phyloP scores from a whole-genome alignment of 345 rosid species.

The Salix caprea region DNA sequence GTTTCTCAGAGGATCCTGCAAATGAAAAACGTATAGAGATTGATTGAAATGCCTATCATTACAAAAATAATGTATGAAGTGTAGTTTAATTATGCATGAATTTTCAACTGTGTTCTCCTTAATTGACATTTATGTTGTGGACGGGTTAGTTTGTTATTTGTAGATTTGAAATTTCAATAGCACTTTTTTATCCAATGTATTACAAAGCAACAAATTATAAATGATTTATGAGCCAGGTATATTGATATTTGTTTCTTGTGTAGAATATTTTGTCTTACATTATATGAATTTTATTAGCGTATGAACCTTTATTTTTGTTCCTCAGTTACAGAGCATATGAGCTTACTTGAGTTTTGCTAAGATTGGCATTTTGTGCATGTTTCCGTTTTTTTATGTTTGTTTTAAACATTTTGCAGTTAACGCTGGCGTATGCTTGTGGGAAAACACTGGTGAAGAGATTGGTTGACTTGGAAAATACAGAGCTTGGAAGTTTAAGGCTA shows the following conservation, averaged over 20 bases:
- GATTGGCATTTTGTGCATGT: not conserved
- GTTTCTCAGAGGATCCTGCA: too few species aligned
- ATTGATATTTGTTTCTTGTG: not conserved
- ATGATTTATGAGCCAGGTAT: not conserved
- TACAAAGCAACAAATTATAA: not conserved
- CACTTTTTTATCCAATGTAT: not conserved
- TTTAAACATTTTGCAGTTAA: slow-evolving; percentile 38
- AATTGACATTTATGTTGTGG: not conserved
- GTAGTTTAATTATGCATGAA: not conserved
- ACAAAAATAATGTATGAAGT: not conserved
- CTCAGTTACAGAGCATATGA: not conserved
- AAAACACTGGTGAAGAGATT: slow-evolving; percentile 86
- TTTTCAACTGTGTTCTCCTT: not conserved
- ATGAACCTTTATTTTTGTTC: not conserved
- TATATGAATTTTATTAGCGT: not conserved
- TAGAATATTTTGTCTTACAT: not conserved
- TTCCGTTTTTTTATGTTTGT: not conserved
- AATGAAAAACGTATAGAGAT: too few species aligned
- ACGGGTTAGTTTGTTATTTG: not conserved
- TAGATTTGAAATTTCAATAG: not conserved
- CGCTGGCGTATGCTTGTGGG: slow-evolving; percentile 80
- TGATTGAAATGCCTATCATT: too few species aligned
- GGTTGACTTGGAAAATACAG: slow-evolving; percentile 78
- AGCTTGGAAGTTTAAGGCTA: slow-evolving; percentile 80
- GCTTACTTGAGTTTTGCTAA: not conserved